Evolutionary conservation across 805 yeast species (phyloP), one percentile per base, ranked within the genome.

Genomic region (Candida khao-thaluensis): DNA sequence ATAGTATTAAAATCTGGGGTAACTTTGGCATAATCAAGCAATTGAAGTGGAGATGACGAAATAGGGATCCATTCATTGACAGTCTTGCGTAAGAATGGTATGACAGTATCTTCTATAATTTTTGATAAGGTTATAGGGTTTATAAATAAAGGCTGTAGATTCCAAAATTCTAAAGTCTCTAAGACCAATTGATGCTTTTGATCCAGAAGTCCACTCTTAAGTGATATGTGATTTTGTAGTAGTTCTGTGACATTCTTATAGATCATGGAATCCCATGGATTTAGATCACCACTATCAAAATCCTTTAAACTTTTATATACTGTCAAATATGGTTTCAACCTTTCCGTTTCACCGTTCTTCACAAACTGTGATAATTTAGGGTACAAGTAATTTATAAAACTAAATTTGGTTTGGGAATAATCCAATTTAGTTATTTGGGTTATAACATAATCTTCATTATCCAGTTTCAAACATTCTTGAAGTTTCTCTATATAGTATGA

Each of bases 21-120:
- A 1, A 52, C 33, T 14, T 50, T 34, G 3, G 56, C 41, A 31
- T 52, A 59, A 37, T 58, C 60, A 1, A 58, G 42, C 11, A 57
- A 27, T 25, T 31, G 40, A 9, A 51, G 33, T 12, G 47, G 59
- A 20, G 48, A 39, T 2, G 21, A 21, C 2, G 30, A 15, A 7
- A 25, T 38, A 4, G 59, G 56, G 2, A n/a, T 17, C 62, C 61
- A 57, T 11, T 35, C 21, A 4, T 30, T 28, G 2, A 54, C 33
- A 14, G 38, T 18, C 3, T 40, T 15, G 1, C 30, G 21, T 8
- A 57, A 33, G 15, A 29, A 43, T 3, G 64, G 63, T 2, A 50
- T n/a, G 2, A 59, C 33, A 4, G 49, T 39, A 5, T 56, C 56
- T 4, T 43, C 36, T 2, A 47, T 31, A 2, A 58, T 18, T 30